Conservation (phyloP, 441 rosid species). For the Metrosideros polymorpha region DNA sequence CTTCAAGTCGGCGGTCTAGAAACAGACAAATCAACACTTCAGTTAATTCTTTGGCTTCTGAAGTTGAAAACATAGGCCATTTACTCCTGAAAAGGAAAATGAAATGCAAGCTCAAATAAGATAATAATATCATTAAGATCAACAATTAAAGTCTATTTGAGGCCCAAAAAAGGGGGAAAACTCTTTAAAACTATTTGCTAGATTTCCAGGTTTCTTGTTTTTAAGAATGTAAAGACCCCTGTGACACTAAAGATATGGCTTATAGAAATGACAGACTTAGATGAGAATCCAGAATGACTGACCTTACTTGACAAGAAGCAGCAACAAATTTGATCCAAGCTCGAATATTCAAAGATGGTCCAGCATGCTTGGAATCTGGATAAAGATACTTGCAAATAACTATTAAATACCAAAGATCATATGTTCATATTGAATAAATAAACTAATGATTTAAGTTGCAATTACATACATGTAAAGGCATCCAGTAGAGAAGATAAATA, state of each 20-base stretch:
- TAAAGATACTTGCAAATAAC: background rate
- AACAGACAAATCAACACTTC: constrained; percentile 34
- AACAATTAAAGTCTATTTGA: background rate
- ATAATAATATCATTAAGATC: background rate
- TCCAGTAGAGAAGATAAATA: background rate
- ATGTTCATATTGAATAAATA: background rate
- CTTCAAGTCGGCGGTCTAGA: constrained; percentile 61
- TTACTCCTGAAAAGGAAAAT: constrained; percentile 35
- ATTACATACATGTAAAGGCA: background rate
- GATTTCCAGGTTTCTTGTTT: background rate
- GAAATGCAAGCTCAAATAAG: background rate
- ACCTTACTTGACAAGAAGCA: constrained; percentile 60
- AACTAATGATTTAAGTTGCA: background rate
- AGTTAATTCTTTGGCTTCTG: constrained; percentile 53
- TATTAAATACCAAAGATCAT: background rate
- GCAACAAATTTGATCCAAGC: constrained; percentile 54
- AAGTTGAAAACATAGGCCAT: constrained; percentile 24
- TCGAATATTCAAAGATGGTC: constrained; percentile 60
- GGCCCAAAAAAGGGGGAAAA: background rate
- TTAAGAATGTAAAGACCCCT: background rate
- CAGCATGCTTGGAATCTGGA: constrained; percentile 38
- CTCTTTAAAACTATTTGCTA: background rate
- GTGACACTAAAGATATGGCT: background rate
- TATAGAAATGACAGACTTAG: background rate
- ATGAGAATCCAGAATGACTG: constrained; percentile 3